Evolutionary conservation across 495 filamentous ascomycete species (phyloP).

Genomic region (Aspergillus haitiensis): DNA sequence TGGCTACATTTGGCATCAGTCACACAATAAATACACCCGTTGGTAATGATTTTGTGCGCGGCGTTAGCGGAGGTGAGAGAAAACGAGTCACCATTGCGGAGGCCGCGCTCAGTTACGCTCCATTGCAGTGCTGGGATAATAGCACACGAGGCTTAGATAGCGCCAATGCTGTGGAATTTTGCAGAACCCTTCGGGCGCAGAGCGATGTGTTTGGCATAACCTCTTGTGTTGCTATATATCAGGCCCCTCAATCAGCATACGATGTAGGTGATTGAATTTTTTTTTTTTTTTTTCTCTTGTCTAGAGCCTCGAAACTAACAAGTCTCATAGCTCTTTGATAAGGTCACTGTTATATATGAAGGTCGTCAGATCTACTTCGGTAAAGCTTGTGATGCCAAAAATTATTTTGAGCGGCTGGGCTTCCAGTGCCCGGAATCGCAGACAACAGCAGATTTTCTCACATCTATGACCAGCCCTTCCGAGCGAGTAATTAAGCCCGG

Average conservation of each 20-base stretch:
- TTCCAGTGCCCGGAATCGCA: slow-evolving; percentile 55
- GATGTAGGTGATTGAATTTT: slow-evolving; percentile 17
- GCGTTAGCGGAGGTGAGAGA: slow-evolving; percentile 74
- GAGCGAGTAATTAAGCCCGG: slow-evolving; percentile 58
- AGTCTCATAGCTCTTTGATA: slow-evolving; percentile 33
- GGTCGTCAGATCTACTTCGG: slow-evolving; percentile 63
- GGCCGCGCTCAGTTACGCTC: slow-evolving; percentile 24
- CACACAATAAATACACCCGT: slow-evolving; percentile 74
- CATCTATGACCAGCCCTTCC: slow-evolving; percentile 61
- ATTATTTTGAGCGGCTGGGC: slow-evolving; percentile 56
- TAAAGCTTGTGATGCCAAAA: slow-evolving; percentile 48
- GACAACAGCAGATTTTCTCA: slow-evolving; percentile 68
- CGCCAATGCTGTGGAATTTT: slow-evolving; percentile 67
- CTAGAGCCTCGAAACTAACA: not conserved
- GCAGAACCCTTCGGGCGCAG: slow-evolving; percentile 64
- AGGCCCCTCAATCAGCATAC: slow-evolving; percentile 78
- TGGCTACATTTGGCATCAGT: slow-evolving; percentile 61
- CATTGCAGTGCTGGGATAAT: slow-evolving; percentile 79
- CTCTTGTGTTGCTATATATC: slow-evolving; percentile 73
- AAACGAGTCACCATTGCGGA: slow-evolving; percentile 22
- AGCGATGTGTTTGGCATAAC: slow-evolving; percentile 68
- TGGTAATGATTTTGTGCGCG: slow-evolving; percentile 69
- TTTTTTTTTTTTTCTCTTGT: not conserved
- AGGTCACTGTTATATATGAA: slow-evolving; percentile 55
- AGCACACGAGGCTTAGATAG: slow-evolving; percentile 76